Evolutionary conservation across 75 land plant genomes (phyloP).

Genomic region (Picea sitchensis): DNA sequence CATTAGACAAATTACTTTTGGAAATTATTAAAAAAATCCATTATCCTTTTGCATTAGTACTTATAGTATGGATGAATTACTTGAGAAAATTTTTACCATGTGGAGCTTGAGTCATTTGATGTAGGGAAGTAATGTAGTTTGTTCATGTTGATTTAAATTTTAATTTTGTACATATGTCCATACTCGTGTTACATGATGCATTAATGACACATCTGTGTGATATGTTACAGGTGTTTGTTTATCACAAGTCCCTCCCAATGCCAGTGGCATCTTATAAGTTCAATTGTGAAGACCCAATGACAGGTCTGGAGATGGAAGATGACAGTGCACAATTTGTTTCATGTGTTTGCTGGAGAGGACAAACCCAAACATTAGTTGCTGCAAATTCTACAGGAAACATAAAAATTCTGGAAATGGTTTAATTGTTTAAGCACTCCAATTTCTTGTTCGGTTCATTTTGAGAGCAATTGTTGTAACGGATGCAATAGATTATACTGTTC

Average conservation of each 20-base stretch:
- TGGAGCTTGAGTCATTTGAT: too few species aligned
- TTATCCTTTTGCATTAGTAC: too few species aligned
- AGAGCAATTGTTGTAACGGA: too few species aligned
- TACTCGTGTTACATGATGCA: background rate
- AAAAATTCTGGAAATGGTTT: slow-evolving; percentile 52
- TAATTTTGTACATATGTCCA: background rate
- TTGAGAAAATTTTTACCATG: too few species aligned
- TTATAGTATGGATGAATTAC: too few species aligned
- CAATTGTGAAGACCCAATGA: slow-evolving; percentile 35
- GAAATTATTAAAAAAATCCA: too few species aligned
- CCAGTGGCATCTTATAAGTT: slow-evolving; percentile 70
- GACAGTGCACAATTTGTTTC: slow-evolving; percentile 56
- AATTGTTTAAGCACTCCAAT: background rate
- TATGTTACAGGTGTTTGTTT: slow-evolving; percentile 54
- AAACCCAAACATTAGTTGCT: slow-evolving; percentile 47
- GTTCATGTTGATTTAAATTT: too few species aligned
- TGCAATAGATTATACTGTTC: too few species aligned
- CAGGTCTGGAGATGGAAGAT: slow-evolving; percentile 51
- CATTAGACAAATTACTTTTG: too few species aligned
- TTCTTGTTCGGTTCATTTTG: too few species aligned
- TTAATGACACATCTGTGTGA: background rate
- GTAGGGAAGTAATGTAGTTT: too few species aligned
- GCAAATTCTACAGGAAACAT: slow-evolving; percentile 58
- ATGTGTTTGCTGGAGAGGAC: slow-evolving; percentile 58
- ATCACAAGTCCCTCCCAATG: slow-evolving; percentile 80